phyloP scores from a whole-genome alignment of 2,329 filamentous ascomycete genomes.

The Fusarium concolor region DNA sequence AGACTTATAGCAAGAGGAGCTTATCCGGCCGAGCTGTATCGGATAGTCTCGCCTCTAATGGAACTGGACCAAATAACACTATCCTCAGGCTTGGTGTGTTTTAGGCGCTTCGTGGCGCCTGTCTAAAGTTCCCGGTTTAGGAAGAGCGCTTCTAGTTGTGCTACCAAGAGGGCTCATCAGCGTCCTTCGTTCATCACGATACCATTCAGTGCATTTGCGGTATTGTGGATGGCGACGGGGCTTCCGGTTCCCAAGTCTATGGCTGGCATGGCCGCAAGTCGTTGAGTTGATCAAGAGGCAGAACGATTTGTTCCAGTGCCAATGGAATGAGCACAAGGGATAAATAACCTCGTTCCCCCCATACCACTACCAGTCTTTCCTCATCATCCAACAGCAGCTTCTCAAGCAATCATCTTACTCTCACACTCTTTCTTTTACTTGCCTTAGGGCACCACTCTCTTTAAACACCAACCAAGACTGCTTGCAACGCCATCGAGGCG shows the following conservation, averaged over 20 bases:
- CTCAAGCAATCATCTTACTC: slow-evolving; percentile 36
- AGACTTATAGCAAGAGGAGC: neutral
- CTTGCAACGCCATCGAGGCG: slow-evolving; percentile 23
- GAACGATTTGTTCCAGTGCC: neutral
- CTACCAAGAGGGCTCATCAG: neutral
- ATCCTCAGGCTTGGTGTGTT: slow-evolving; percentile 1
- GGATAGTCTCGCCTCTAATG: slow-evolving; percentile 14
- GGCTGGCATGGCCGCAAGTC: neutral
- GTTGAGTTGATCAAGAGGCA: slow-evolving; percentile 5
- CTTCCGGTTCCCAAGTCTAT: slow-evolving; percentile 28
- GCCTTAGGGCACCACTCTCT: slow-evolving; percentile 38
- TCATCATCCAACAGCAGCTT: slow-evolving; percentile 41
- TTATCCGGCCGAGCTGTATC: neutral
- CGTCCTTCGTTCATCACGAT: slow-evolving; percentile 5
- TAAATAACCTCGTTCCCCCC: slow-evolving; percentile 40
- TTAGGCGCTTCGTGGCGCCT: slow-evolving; percentile 35
- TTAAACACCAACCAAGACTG: slow-evolving; percentile 30
- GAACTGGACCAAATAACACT: neutral
- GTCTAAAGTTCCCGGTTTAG: slow-evolving; percentile 24
- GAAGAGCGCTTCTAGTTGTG: slow-evolving; percentile 8
- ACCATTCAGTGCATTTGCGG: slow-evolving; percentile 2
- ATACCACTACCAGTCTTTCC: neutral
- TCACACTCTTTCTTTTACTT: slow-evolving; percentile 33
- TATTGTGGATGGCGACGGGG: slow-evolving; percentile 31
- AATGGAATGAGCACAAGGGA: slow-evolving; percentile 10